Evolutionary conservation across 768 basidiomycete genomes (phyloP).

Genomic region (Sarcomyxa edulis): DNA sequence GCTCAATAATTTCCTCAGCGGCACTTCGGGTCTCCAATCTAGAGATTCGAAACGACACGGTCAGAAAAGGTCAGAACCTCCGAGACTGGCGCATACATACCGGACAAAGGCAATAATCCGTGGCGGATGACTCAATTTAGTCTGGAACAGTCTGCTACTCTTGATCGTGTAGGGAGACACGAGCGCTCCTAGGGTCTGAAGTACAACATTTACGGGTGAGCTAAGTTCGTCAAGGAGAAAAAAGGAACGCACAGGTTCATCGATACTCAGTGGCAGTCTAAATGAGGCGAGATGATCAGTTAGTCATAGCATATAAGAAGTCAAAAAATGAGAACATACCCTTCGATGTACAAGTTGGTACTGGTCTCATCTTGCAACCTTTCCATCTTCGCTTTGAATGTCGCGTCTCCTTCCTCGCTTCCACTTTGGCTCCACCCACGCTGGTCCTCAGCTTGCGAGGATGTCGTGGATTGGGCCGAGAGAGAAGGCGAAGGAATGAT

Average conservation of each 20-base stretch:
- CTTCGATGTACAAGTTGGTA: constrained; percentile 81
- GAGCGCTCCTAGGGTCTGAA: constrained; percentile 56
- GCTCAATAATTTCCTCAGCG: constrained; percentile 74
- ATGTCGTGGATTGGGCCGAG: constrained; percentile 7
- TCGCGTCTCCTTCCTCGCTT: constrained; percentile 12
- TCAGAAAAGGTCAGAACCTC: constrained; percentile 1
- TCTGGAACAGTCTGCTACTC: constrained; percentile 77
- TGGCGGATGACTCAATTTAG: constrained; percentile 68
- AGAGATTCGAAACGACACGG: constrained; percentile 1
- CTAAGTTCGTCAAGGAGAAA: background rate
- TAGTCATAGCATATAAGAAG: no score
- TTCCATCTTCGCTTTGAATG: constrained; percentile 81
- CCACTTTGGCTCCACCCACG: background rate
- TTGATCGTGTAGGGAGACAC: constrained; percentile 69
- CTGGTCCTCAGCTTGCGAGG: constrained; percentile 15
- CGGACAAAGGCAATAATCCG: constrained; percentile 80
- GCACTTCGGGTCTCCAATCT: constrained; percentile 69
- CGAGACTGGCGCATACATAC: no score
- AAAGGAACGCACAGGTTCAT: constrained; percentile 46
- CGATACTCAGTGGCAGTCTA: constrained; percentile 66
- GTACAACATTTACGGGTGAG: constrained; percentile 4
- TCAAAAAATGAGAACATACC: constrained; percentile 27
- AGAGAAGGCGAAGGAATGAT: constrained; percentile 23
- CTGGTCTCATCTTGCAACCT: constrained; percentile 58
- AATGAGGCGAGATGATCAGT: no score